These are phyloP conservation scores for Allium fistulosum DNA, from an alignment of 106 monocot species.

Conservation along the genomic window DNA sequence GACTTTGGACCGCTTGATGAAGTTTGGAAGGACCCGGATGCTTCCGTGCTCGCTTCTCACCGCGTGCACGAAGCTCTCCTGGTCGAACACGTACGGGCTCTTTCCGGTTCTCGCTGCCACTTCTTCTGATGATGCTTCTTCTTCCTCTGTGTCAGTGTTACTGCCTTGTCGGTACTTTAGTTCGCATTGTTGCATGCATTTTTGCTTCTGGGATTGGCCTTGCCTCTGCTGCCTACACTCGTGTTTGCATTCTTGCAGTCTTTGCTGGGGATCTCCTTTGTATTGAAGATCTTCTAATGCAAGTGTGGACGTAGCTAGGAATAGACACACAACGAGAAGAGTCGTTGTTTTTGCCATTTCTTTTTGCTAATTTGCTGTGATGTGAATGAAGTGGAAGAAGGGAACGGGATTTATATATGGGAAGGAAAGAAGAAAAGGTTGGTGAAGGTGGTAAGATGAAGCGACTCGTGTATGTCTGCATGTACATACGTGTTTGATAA, in stretches of 20 bases:
- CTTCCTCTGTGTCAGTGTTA: neutral
- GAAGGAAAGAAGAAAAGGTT: neutral
- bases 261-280: neutral
- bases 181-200: neutral
- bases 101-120: neutral
- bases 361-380: neutral
- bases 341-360: neutral
- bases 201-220: neutral
- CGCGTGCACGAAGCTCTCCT: slow-evolving; percentile 17
- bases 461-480: slow-evolving; percentile 2
- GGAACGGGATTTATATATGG: neutral
- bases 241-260: neutral
- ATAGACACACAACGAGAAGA: neutral
- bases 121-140: neutral
- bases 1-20: slow-evolving; percentile 17
- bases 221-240: neutral
- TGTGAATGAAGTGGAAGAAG: neutral
- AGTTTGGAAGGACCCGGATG: slow-evolving; percentile 17
- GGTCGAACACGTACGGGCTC: slow-evolving; percentile 23
- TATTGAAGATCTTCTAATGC: neutral
- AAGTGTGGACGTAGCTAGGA: neutral
- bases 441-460: neutral
- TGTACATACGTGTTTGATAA: neutral
- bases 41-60: slow-evolving; percentile 26
- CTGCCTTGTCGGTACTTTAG: slow-evolving; percentile 3